phyloP scores from a whole-genome alignment of 345 rosid species.

The Bretschneidera sinensis region DNA sequence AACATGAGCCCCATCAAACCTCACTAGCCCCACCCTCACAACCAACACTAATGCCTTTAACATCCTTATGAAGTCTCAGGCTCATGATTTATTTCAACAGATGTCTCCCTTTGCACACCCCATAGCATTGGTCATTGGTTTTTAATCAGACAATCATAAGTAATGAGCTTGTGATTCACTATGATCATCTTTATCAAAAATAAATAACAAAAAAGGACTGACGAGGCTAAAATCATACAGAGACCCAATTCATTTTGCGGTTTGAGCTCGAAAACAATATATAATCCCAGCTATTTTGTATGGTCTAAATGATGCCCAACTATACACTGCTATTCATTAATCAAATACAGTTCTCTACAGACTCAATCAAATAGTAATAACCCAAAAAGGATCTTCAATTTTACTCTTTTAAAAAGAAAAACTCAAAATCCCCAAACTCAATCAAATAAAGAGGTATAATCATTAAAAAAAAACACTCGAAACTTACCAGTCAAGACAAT shows the following conservation, averaged over 20 bases:
- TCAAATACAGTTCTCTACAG: too few relatives aligned
- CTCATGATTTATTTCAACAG: not conserved
- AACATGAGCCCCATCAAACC: not conserved
- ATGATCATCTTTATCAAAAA: not conserved
- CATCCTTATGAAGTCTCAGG: not conserved
- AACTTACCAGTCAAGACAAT: slow-evolving; percentile 69
- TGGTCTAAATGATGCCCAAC: not conserved
- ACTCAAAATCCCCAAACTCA: not conserved
- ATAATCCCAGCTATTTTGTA: too few relatives aligned
- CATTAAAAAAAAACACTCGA: not conserved
- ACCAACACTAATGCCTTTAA: not conserved
- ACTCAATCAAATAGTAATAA: not conserved
- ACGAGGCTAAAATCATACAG: not conserved
- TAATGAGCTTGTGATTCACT: not conserved
- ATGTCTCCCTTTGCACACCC: not conserved
- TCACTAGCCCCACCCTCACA: not conserved
- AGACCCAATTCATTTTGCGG: not conserved
- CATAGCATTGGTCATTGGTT: not conserved
- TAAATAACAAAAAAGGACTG: not conserved
- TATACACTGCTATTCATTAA: too few relatives aligned
- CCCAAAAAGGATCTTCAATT: not conserved
- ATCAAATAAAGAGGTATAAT: not conserved
- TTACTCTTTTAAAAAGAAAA: too few relatives aligned
- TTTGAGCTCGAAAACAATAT: not conserved
- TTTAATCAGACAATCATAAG: not conserved